phyloP scores from a whole-genome alignment of 768 basidiomycete genomes.

The Suillus lakei region DNA sequence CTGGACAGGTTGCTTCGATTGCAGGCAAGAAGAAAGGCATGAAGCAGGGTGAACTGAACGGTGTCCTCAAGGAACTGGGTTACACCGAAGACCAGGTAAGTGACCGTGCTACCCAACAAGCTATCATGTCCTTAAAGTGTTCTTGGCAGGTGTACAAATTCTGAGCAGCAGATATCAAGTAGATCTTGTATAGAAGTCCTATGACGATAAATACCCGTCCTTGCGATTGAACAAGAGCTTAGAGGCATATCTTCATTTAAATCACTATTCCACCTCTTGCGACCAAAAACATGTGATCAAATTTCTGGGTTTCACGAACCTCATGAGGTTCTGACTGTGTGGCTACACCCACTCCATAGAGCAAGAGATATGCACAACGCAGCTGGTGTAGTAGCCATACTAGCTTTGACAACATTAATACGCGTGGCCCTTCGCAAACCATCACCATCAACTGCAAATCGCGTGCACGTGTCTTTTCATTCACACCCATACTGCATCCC shows the following conservation, averaged over 20 bases:
- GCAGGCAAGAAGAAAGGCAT: slow-evolving; percentile 89
- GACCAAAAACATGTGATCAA: not conserved
- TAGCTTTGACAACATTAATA: no score
- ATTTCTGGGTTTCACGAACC: no score
- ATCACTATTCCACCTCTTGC: not conserved
- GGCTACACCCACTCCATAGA: no score
- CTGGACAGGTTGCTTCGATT: slow-evolving; percentile 85
- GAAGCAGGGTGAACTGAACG: slow-evolving; percentile 83
- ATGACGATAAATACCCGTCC: not conserved
- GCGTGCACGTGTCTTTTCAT: no score
- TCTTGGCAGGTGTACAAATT: slow-evolving; percentile 47
- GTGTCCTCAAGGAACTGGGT: slow-evolving; percentile 85
- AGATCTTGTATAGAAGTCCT: not conserved
- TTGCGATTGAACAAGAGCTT: not conserved
- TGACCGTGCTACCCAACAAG: not conserved
- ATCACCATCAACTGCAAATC: not conserved
- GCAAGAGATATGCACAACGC: no score
- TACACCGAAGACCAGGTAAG: slow-evolving; percentile 87
- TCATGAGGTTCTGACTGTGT: no score
- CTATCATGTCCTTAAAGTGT: slow-evolving; percentile 5
- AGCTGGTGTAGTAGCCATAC: no score
- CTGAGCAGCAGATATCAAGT: slow-evolving; percentile 19
- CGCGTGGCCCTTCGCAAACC: not conserved
- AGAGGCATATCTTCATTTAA: not conserved
- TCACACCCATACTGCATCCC: no score